Conservation (phyloP, 805 yeast genomes). For the Candida insectorum region DNA sequence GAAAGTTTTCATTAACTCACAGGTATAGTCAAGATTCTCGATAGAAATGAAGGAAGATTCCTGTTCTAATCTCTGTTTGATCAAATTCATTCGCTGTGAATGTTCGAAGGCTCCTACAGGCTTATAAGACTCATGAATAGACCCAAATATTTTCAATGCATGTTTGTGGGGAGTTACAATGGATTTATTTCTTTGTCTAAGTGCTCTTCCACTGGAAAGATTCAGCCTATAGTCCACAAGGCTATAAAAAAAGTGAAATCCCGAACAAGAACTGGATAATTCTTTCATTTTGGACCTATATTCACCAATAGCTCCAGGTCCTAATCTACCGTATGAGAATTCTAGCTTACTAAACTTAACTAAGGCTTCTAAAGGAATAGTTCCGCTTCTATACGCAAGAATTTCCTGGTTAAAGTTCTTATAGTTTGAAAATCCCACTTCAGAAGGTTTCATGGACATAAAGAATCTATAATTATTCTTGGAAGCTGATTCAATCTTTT, state of each 20-base stretch:
- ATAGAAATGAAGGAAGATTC: constrained; percentile 14
- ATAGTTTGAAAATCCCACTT: constrained; percentile 20
- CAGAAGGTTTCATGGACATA: constrained; percentile 24
- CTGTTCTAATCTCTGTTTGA: constrained; percentile 15
- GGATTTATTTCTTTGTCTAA: constrained; percentile 13
- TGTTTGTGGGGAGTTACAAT: constrained; percentile 2
- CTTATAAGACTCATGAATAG: constrained; percentile 25
- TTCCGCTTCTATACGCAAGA: constrained; percentile 14
- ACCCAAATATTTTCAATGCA: constrained; percentile 21
- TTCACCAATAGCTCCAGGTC: constrained; percentile 23
- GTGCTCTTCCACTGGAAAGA: constrained; percentile 14
- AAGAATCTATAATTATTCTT: constrained; percentile 21
- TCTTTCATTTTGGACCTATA: constrained; percentile 22
- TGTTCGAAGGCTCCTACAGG: constrained; percentile 28
- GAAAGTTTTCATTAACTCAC: constrained; percentile 16
- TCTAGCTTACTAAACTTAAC: constrained; percentile 19
- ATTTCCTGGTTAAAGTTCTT: constrained; percentile 17
- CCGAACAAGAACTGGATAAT: constrained; percentile 18
- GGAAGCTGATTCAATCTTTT: constrained; percentile 12
- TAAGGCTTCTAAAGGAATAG: constrained; percentile 18
- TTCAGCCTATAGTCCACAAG: constrained; percentile 25
- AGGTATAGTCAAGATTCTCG: constrained; percentile 23
- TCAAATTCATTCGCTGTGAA: constrained; percentile 15
- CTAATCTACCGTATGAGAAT: constrained; percentile 24
- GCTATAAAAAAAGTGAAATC: constrained; percentile 25